Evolutionary conservation across 306 rosid genomes (phyloP).

Genomic region (Carpinus fangiana): DNA sequence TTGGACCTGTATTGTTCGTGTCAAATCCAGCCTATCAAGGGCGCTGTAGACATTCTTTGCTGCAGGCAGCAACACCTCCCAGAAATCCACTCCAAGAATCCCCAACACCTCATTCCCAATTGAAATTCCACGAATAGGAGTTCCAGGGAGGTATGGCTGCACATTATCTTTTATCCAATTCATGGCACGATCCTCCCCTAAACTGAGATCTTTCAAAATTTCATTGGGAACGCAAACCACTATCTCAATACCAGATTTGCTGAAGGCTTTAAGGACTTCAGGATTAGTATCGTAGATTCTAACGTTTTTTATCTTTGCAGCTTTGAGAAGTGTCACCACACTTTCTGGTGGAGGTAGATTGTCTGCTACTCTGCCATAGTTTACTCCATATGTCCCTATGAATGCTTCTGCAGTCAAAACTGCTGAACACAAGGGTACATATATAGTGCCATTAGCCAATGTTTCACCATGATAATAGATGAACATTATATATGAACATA

Average conservation of each 20-base stretch:
- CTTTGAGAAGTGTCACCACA: slow-evolving; percentile 86
- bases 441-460: not conserved
- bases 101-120: slow-evolving; percentile 90
- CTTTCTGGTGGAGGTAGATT: slow-evolving; percentile 73
- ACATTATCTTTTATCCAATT: slow-evolving; percentile 85
- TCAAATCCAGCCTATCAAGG: slow-evolving; percentile 48
- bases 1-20: slow-evolving; percentile 58
- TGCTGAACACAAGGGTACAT: slow-evolving; percentile 16
- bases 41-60: slow-evolving; percentile 67
- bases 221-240: slow-evolving; percentile 58
- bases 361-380: slow-evolving; percentile 83
- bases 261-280: slow-evolving; percentile 70
- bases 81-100: slow-evolving; percentile 38
- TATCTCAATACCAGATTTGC: slow-evolving; percentile 73
- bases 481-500: no score
- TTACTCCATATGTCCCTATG: slow-evolving; percentile 82
- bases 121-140: slow-evolving; percentile 69
- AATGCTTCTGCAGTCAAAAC: slow-evolving; percentile 42
- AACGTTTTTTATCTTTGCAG: slow-evolving; percentile 71
- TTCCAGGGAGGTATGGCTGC: slow-evolving; percentile 70
- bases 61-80: slow-evolving; percentile 78
- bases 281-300: slow-evolving; percentile 78
- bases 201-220: slow-evolving; percentile 54
- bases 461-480: not conserved
- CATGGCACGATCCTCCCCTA: slow-evolving; percentile 79